Evolutionary conservation across 306 rosid genomes (phyloP).

Genomic region (Ormosia semicastrata): DNA sequence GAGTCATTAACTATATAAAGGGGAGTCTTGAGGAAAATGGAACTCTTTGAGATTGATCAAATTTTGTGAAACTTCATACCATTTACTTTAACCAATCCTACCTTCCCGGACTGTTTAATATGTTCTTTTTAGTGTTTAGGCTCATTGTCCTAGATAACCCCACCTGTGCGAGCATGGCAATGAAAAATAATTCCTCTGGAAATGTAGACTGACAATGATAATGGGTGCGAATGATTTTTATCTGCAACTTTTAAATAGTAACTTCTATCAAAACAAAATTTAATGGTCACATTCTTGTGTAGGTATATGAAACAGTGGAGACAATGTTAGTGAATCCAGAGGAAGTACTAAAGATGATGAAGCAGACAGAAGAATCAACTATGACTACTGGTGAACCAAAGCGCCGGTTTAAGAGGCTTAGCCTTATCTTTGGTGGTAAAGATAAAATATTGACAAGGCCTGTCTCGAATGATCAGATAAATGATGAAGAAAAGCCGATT

Average conservation of each 20-base stretch:
- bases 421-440: conserved; percentile 71
- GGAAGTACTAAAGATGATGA: conserved; percentile 57
- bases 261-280: not conserved
- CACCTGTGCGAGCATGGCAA: not conserved
- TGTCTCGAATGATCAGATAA: conserved; percentile 40
- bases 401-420: conserved; percentile 63
- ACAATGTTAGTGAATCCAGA: conserved; percentile 73
- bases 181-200: not conserved
- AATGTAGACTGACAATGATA: not conserved
- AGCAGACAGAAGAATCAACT: conserved; percentile 56
- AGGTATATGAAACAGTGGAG: conserved; percentile 95
- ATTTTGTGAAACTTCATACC: not conserved
- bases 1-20: not conserved
- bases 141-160: not conserved
- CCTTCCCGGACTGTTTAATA: not conserved
- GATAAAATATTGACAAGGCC: conserved; percentile 51
- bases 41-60: not conserved
- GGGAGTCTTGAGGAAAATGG: not conserved
- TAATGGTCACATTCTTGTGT: not conserved
- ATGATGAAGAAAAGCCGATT: conserved; percentile 40
- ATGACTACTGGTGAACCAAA: conserved; percentile 40
- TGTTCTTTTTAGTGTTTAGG: not conserved
- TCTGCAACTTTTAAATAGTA: not conserved
- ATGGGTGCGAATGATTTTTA: not conserved
- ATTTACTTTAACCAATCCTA: not conserved